Percentiles rank a stretch among this genome's conserved stretches.
These are phyloP conservation scores for Puccinia brachypodii DNA, from an alignment of 1,284 basidiomycete genomes.

Conservation along the genomic window DNA sequence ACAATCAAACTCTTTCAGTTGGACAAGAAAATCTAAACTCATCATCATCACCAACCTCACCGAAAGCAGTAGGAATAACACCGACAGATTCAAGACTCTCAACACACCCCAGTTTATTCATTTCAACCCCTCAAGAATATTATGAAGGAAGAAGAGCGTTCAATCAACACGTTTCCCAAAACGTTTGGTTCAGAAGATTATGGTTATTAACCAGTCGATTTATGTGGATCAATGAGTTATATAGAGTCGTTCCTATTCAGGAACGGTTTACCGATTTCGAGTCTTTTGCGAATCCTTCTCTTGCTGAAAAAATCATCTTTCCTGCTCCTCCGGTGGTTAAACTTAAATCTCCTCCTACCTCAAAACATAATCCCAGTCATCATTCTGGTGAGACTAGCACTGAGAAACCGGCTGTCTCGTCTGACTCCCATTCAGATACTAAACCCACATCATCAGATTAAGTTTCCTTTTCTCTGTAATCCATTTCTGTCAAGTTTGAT, in stretches of 20 bases:
- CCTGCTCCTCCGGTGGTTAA: background rate
- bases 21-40: background rate
- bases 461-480: too few species aligned
- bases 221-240: conserved; percentile 46
- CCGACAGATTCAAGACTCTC: conserved; percentile 2
- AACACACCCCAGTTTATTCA: background rate
- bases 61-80: background rate
- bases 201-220: conserved; percentile 32
- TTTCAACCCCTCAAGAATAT: conserved; percentile 20
- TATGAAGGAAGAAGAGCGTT: conserved; percentile 17
- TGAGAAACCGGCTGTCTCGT: too few species aligned
- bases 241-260: background rate
- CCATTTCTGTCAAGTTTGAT: too few species aligned
- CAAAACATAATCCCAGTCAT: background rate
- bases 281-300: background rate
- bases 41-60: background rate
- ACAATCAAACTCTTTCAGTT: background rate
- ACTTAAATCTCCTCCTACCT: background rate
- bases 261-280: background rate
- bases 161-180: conserved; percentile 39
- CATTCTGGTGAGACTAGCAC: too few species aligned
- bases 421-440: too few species aligned
- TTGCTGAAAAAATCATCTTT: background rate
- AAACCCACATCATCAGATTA: too few species aligned
- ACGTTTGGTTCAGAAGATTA: conserved; percentile 37